Evolutionary conservation across 257 asterid genomes (phyloP).

Genomic region (Apocynum venetum): DNA sequence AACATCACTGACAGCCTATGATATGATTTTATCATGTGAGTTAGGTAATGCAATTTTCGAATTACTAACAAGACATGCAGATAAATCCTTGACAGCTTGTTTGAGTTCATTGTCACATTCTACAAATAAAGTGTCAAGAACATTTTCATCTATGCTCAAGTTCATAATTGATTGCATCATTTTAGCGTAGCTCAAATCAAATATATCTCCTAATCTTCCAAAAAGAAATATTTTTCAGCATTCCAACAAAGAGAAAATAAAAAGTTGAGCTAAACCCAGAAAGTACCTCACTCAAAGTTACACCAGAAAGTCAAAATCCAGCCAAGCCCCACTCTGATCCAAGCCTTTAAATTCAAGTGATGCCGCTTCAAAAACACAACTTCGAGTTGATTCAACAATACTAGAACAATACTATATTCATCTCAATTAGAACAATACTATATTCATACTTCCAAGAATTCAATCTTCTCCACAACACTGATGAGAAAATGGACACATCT

Average conservation of each 20-base stretch:
- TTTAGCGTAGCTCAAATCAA: too few relatives aligned
- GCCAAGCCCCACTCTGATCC: conserved; percentile 11
- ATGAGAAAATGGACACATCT: too few relatives aligned
- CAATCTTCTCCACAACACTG: neutral
- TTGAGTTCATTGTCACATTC: too few relatives aligned
- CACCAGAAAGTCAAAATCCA: conserved; percentile 4
- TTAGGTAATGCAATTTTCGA: too few relatives aligned
- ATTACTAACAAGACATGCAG: too few relatives aligned
- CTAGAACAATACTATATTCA: too few relatives aligned
- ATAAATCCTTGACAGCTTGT: too few relatives aligned
- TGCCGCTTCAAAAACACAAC: conserved; percentile 5
- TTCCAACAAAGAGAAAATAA: neutral
- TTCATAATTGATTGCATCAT: too few relatives aligned
- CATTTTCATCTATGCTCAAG: too few relatives aligned
- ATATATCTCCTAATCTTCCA: neutral
- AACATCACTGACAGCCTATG: conserved; percentile 36
- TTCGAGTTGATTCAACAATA: conserved; percentile 29
- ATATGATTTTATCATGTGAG: too few relatives aligned
- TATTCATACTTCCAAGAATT: too few relatives aligned
- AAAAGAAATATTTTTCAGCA: neutral
- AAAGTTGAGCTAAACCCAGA: neutral
- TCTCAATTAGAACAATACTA: neutral
- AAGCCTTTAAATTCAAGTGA: neutral
- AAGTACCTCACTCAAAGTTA: conserved; percentile 5
- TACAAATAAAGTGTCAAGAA: too few relatives aligned